Base-by-base conservation (phyloP, 2,329 filamentous ascomycete species). In the Colletotrichum sp. region DNA sequence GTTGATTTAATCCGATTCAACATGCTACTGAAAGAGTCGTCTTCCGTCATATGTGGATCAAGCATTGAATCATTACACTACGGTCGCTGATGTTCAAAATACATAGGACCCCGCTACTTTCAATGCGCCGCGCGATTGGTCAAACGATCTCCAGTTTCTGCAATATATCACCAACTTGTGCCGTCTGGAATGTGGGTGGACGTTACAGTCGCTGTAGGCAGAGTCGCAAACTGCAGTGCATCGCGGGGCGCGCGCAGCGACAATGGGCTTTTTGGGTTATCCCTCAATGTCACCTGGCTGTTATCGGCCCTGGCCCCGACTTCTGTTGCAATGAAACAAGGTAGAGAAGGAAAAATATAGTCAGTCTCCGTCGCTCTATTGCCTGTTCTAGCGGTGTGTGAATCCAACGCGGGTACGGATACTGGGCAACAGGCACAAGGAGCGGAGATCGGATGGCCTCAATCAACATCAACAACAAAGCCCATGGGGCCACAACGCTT, bases 121-220 rank as follows among this genome's bases (percentile, higher is more conserved):
- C 34, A 39, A 72, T 72, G 69, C 63, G 28, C 39, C 36, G 39
- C 39, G 10, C 28, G 57, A 65, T 32, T 10, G 30, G 21, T n/a
- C 36, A 26, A 62, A 32, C 26, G 12, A 55, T 68, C 55, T 64
- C 63, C 69, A 72, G 18, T 32, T 69, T 30, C 34, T 69, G 59
- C 73, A 69, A 69, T 69, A 73, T 73, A 69, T 69, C 44, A 65
- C 64, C 57, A 69, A 69, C 73, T 21, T 26, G 21, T 32, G 12
- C 63, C 16, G 64, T 69, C 63, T 64, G 57, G 57, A 52, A 60
- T 34, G 21, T 49, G 39, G 63, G 21, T 49, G 44, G 64, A 52
- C 36, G n/a, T 34, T 12, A 64, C 73, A 44, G 32, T 64, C 32
- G 28, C 26, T 44, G 26, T 49, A 68, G n/a, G 15, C 44, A 49